Percentiles rank a stretch among this genome's conserved stretches.
Conservation (phyloP, 352 stramenopile species). For the Phytophthora pinifolia region DNA sequence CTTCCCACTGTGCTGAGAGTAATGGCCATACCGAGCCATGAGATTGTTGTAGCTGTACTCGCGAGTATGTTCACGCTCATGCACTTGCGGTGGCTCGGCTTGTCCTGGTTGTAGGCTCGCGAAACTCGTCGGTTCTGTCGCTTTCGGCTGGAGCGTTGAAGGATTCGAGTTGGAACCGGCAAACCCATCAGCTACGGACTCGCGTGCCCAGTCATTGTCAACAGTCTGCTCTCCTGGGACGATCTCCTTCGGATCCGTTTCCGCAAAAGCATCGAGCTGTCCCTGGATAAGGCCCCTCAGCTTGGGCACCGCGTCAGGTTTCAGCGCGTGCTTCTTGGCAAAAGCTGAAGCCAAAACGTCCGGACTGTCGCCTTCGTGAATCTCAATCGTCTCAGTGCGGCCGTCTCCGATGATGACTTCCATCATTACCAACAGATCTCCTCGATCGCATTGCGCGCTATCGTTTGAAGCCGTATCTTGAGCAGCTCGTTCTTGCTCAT, state of each 20-base stretch:
- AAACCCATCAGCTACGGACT: constrained; percentile 10
- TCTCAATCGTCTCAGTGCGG: constrained; percentile 67
- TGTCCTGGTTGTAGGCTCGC: not conserved
- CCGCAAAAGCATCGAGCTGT: constrained; percentile 44
- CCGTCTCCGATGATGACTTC: constrained; percentile 76
- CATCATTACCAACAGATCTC: constrained; percentile 70
- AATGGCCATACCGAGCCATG: constrained; percentile 76
- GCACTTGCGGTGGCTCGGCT: constrained; percentile 10
- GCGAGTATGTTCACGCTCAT: constrained; percentile 50
- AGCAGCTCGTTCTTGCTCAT: constrained; percentile 3
- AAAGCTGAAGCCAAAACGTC: constrained; percentile 50
- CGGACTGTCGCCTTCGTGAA: constrained; percentile 55
- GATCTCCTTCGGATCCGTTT: constrained; percentile 28
- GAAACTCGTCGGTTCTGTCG: not conserved
- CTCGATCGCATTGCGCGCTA: constrained; percentile 32
- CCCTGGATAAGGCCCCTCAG: constrained; percentile 60
- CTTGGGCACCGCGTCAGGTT: constrained; percentile 49
- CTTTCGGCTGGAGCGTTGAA: not conserved
- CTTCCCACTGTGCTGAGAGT: constrained; percentile 66
- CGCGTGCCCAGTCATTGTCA: constrained; percentile 18
- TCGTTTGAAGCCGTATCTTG: not conserved
- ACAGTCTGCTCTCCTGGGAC: constrained; percentile 1
- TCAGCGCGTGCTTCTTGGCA: constrained; percentile 48
- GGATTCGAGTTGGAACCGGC: constrained; percentile 1
- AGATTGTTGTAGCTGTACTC: constrained; percentile 74